phyloP scores from a whole-genome alignment of 2,329 filamentous ascomycete genomes.

The Colletotrichum sojae region DNA sequence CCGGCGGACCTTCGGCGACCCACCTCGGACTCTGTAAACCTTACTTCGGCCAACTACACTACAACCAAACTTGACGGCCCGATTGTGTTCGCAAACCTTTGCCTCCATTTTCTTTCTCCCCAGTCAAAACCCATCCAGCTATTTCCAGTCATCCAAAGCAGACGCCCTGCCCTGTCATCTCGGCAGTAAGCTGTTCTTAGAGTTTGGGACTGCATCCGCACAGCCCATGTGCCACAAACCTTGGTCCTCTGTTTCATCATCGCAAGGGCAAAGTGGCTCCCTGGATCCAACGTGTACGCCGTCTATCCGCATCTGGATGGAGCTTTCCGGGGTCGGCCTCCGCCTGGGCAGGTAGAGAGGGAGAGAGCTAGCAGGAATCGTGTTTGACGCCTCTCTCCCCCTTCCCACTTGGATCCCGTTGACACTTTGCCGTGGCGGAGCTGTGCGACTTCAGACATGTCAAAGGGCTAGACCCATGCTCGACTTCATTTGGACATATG shows the following conservation, averaged over 20 bases:
- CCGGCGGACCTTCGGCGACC: slow-evolving; percentile 26
- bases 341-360: background rate
- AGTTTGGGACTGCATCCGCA: slow-evolving; percentile 26
- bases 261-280: background rate
- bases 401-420: background rate
- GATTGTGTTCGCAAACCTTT: background rate
- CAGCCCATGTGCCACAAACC: slow-evolving; percentile 30
- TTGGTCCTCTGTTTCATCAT: slow-evolving; percentile 18
- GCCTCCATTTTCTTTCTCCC: background rate
- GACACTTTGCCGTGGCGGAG: slow-evolving; percentile 11
- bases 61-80: slow-evolving; percentile 11
- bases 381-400: slow-evolving; percentile 5
- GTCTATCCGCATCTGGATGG: slow-evolving; percentile 5
- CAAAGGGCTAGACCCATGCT: background rate
- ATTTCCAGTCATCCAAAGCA: background rate
- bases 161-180: slow-evolving; percentile 4
- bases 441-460: slow-evolving; percentile 12
- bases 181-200: slow-evolving; percentile 11
- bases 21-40: slow-evolving; percentile 24
- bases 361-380: background rate
- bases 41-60: slow-evolving; percentile 18
- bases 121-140: background rate
- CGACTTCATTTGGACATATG: slow-evolving; percentile 1
- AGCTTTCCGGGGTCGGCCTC: background rate
- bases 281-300: slow-evolving; percentile 1